phyloP scores from a whole-genome alignment of 2,329 filamentous ascomycete species.

The Fusarium succisae region DNA sequence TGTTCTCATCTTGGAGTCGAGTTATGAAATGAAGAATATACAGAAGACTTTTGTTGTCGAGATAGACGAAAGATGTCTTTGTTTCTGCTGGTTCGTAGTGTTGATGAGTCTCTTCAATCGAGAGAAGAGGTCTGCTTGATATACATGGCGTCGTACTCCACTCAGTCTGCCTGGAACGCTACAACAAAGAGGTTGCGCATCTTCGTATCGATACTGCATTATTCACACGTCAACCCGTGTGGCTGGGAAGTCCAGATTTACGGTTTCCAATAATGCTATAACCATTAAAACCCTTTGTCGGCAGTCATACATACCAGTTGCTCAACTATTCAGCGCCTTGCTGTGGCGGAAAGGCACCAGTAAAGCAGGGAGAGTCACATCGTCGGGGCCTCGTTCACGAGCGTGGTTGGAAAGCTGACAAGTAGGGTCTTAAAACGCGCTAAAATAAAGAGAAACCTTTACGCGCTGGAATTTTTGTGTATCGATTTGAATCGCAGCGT shows the following conservation, averaged over 20 bases:
- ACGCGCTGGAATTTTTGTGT: not conserved
- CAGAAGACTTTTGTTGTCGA: not conserved
- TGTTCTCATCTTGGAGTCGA: conserved; percentile 20
- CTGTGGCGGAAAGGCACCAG: conserved; percentile 4
- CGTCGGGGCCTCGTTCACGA: not conserved
- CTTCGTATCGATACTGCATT: conserved; percentile 18
- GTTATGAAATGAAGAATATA: not conserved
- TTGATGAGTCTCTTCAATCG: not conserved
- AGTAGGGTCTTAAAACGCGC: not conserved
- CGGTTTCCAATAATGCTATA: not conserved
- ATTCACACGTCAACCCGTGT: conserved; percentile 15
- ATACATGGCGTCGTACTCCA: conserved; percentile 15
- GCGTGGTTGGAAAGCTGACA: not conserved
- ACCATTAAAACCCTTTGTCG: not conserved
- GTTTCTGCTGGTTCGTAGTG: not conserved
- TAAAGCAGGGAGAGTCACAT: conserved; percentile 14
- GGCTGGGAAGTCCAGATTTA: conserved; percentile 14
- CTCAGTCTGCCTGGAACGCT: conserved; percentile 21
- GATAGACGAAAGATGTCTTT: not conserved
- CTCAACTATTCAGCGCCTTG: not conserved
- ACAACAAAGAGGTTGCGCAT: not conserved
- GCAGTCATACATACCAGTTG: conserved; percentile 4
- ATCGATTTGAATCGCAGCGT: not conserved
- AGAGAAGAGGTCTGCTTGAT: conserved; percentile 21
- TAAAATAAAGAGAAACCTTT: not conserved